Evolutionary conservation across 345 rosid species (phyloP), one percentile per base, ranked within the genome.

Genomic region (Erysimum cheiranthoides): DNA sequence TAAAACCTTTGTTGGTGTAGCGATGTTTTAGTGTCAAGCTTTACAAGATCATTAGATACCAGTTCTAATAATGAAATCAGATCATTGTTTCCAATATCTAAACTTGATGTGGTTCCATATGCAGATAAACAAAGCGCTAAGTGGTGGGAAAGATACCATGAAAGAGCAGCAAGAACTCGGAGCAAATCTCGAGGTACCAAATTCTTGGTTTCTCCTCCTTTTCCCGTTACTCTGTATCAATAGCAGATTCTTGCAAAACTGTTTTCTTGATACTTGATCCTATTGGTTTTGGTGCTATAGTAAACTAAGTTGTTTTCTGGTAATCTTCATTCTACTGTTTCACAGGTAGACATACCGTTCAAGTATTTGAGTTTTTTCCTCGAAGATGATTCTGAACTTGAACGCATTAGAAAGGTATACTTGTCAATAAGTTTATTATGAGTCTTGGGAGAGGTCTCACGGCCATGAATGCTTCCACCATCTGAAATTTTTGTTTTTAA

Each of bases 161-260:
- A 90, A 86, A 57, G 82, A 83, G 63, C 94, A 87, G 63, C 80
- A 86, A 73, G 65, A 75, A 76, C 77, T 73, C 42, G 96, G 96
- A 68, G 93, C 97, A 73, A 88, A 93, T 82, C 86, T 93, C 3
- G 97, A 93, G 98, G 97, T 87, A 85, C 25, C 63, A 34, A 31
- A 50, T 58, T 42, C 56, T 21, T 73, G 61, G 39, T 63, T 30
- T 12, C 3, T 2, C 40, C 11, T 18, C 39, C 11, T 47, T 17
- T 72, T 28, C 34, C 13, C 5, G 12, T 52, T 32, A 51, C 7
- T 13, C 43, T 18, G 38, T 12, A 0, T 28, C 51, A 10, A 39
- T 39, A 9, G 43, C 3, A 12, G 4, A 10, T 39, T 39, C 43
- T 39, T 39, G 3, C 13, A 39, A 9, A 50, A 50, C 10, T 18